Conservation (phyloP, 805 yeast species). For the Saccharomyces jurei region DNA sequence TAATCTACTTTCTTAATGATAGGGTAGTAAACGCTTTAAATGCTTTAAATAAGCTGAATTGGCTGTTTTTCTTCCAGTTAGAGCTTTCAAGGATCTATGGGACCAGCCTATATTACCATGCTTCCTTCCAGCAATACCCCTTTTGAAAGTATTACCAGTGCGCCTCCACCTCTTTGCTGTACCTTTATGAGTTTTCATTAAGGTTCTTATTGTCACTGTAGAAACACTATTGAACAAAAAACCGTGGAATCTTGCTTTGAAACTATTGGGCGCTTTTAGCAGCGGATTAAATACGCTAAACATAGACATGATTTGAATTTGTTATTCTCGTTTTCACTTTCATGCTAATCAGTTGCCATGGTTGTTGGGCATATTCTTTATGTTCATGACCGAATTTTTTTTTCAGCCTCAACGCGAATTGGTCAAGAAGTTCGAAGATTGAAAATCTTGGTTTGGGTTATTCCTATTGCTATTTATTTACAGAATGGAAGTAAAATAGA, state of each 20-base stretch:
- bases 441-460: not conserved
- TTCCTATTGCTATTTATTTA: not conserved
- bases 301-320: not conserved
- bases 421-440: not conserved
- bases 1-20: slow-evolving; percentile 14
- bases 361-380: not conserved
- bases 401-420: not conserved
- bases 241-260: not conserved
- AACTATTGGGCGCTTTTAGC: not conserved
- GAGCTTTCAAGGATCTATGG: slow-evolving; percentile 45
- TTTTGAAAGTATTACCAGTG: slow-evolving; percentile 56
- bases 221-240: slow-evolving; percentile 4
- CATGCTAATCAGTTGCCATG: not conserved
- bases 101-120: slow-evolving; percentile 93
- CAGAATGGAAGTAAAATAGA: not conserved
- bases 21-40: slow-evolving; percentile 48
- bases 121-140: slow-evolving; percentile 77
- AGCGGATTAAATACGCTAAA: not conserved
- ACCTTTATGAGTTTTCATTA: slow-evolving; percentile 75
- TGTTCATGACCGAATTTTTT: not conserved
- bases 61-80: slow-evolving; percentile 53
- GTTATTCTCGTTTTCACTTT: not conserved
- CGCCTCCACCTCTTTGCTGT: slow-evolving; percentile 82
- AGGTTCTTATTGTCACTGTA: slow-evolving; percentile 25
- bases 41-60: slow-evolving; percentile 51